Evolutionary conservation across 1,139 yeast genomes (phyloP).

Genomic region (Scheffersomyces parashehatae): DNA sequence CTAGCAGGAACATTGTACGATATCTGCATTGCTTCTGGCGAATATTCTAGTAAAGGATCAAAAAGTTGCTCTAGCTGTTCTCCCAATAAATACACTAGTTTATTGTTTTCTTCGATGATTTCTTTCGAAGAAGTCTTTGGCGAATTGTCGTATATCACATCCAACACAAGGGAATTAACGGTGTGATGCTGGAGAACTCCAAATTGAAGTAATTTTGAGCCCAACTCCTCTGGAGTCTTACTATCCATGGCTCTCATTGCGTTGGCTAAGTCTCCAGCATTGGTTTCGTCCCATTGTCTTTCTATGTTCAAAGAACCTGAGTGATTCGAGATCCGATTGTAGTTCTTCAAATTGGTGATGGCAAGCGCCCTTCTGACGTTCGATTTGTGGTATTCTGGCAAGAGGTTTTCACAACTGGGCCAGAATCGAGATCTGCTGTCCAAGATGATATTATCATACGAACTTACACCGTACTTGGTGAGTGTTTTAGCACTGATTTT

Average conservation of each 20-base stretch:
- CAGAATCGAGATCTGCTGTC: constrained; percentile 66
- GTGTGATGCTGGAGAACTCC: constrained; percentile 64
- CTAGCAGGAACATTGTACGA: constrained; percentile 56
- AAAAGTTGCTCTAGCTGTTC: constrained; percentile 84
- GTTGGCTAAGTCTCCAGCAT: constrained; percentile 75
- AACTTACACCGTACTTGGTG: constrained; percentile 69
- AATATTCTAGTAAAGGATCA: constrained; percentile 86
- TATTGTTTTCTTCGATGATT: constrained; percentile 66
- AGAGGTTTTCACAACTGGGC: constrained; percentile 75
- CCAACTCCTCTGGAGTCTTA: constrained; percentile 57
- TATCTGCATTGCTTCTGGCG: constrained; percentile 81
- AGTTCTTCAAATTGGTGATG: constrained; percentile 68
- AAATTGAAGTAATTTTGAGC: constrained; percentile 45
- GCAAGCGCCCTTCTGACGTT: constrained; percentile 77
- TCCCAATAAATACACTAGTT: constrained; percentile 72
- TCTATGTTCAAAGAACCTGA: constrained; percentile 19
- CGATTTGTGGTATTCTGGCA: constrained; percentile 49
- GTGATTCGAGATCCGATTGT: constrained; percentile 50
- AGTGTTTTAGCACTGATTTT: constrained; percentile 62
- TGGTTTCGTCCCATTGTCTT: constrained; percentile 66
- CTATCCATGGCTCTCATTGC: constrained; percentile 50
- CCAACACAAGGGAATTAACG: constrained; percentile 60
- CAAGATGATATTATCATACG: constrained; percentile 61
- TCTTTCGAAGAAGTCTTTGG: constrained; percentile 26
- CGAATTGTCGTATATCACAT: constrained; percentile 68